Conservation (phyloP, 2,329 filamentous ascomycete species). For the Trichoderma breve region DNA sequence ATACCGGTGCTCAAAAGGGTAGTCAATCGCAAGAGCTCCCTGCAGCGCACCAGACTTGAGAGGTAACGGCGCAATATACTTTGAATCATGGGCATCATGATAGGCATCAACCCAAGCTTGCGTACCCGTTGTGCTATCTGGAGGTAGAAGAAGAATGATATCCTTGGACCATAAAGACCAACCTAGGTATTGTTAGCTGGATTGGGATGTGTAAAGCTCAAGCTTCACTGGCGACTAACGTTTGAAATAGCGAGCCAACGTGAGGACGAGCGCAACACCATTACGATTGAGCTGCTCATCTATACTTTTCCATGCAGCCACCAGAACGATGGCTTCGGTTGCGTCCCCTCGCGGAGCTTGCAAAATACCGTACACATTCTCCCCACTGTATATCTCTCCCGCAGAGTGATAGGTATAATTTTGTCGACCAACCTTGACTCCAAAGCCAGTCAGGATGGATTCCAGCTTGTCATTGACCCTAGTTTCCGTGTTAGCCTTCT, state of each 20-base stretch:
- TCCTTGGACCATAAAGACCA: slow-evolving; percentile 99
- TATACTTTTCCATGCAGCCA: slow-evolving; percentile 84
- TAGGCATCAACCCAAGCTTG: slow-evolving; percentile 99
- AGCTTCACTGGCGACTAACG: slow-evolving; percentile 43
- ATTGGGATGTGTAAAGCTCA: background rate
- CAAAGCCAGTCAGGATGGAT: slow-evolving; percentile 71
- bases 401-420: slow-evolving; percentile 82
- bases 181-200: slow-evolving; percentile 43
- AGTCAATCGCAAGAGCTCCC: slow-evolving; percentile 90
- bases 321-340: slow-evolving; percentile 91
- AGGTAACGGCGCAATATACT: slow-evolving; percentile 69
- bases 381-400: slow-evolving; percentile 69
- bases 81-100: slow-evolving; percentile 78
- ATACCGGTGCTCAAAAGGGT: slow-evolving; percentile 79
- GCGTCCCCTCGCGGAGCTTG: slow-evolving; percentile 93
- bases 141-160: slow-evolving; percentile 86
- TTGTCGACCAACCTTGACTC: slow-evolving; percentile 84
- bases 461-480: slow-evolving; percentile 70
- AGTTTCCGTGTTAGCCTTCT: background rate
- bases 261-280: slow-evolving; percentile 81
- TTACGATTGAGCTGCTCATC: slow-evolving; percentile 77
- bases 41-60: slow-evolving; percentile 93
- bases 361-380: slow-evolving; percentile 91
- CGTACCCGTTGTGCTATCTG: slow-evolving; percentile 84
- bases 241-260: slow-evolving; percentile 91